Conservation (phyloP, 2,329 filamentous ascomycete genomes). For the Stemphylium beticola region DNA sequence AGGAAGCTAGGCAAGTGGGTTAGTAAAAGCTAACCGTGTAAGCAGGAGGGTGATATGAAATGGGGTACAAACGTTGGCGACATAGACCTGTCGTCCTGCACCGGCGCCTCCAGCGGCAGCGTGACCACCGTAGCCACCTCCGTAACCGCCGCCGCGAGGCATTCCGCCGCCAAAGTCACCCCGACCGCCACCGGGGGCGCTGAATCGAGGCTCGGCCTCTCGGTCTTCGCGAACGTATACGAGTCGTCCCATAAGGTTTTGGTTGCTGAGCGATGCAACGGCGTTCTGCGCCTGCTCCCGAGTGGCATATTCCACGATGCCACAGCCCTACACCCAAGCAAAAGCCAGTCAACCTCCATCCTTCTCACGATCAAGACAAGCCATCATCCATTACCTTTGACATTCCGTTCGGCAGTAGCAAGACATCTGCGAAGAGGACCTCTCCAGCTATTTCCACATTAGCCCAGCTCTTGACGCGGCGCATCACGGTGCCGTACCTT, state of each 20-base stretch:
- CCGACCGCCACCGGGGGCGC: constrained; percentile 65
- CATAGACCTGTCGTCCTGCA: constrained; percentile 88
- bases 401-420: constrained; percentile 99
- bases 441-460: constrained; percentile 78
- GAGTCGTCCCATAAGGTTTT: constrained; percentile 97
- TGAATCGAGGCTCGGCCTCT: constrained; percentile 96
- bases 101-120: constrained; percentile 67
- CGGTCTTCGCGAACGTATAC: constrained; percentile 99
- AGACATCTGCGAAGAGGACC: constrained; percentile 98
- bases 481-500: constrained; percentile 70
- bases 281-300: constrained; percentile 98
- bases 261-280: constrained; percentile 97
- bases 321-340: constrained; percentile 98
- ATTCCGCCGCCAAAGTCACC: constrained; percentile 51
- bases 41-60: constrained; percentile 18
- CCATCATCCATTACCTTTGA: constrained; percentile 99
- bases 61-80: constrained; percentile 88
- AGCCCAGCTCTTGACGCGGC: constrained; percentile 34
- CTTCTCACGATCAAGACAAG: constrained; percentile 75
- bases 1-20: constrained; percentile 71
- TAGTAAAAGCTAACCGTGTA: constrained; percentile 39
- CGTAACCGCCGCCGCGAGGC: constrained; percentile 52
- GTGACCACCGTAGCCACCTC: constrained; percentile 54
- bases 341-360: constrained; percentile 99
- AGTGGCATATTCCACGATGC: constrained; percentile 99